A percentile compares a stretch with the other conserved stretches of the same genome.
These are phyloP conservation scores for Teratosphaeria zuluensis DNA, from an alignment of 2,329 filamentous ascomycete genomes.

Conservation along the genomic window DNA sequence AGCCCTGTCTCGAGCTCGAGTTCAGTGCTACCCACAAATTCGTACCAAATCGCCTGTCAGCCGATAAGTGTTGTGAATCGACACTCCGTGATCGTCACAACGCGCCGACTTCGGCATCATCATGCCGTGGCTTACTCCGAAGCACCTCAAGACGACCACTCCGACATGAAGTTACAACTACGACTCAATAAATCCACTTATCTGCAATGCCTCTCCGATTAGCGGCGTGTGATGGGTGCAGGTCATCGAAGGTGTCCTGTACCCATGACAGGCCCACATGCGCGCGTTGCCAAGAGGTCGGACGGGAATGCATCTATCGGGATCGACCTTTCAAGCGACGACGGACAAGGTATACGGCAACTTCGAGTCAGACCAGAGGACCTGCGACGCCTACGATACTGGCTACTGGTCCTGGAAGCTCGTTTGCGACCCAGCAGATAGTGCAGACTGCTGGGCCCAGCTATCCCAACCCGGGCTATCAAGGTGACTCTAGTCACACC, in stretches of 20 bases:
- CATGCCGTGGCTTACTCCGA: not conserved
- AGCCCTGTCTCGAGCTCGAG: too few relatives aligned
- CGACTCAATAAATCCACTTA: too few relatives aligned
- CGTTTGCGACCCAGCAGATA: not conserved
- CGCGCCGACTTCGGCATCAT: not conserved
- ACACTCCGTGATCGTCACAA: too few relatives aligned
- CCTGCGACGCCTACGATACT: not conserved
- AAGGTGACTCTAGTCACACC: not conserved
- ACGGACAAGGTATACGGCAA: not conserved
- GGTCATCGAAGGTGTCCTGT: not conserved
- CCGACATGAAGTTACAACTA: not conserved
- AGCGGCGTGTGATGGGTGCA: not conserved
- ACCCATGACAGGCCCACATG: not conserved
- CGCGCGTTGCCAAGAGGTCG: not conserved
- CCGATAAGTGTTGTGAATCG: too few relatives aligned
- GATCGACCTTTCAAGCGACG: not conserved
- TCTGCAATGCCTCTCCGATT: not conserved
- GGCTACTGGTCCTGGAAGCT: not conserved
- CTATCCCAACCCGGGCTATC: not conserved
- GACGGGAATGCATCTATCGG: not conserved
- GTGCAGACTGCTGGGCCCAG: not conserved
- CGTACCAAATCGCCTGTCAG: too few relatives aligned
- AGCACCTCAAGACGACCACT: not conserved
- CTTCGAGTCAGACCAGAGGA: not conserved
- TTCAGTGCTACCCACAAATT: too few relatives aligned